Conservation (phyloP, 331 rosid genomes). For the Phaseolus coccineus region DNA sequence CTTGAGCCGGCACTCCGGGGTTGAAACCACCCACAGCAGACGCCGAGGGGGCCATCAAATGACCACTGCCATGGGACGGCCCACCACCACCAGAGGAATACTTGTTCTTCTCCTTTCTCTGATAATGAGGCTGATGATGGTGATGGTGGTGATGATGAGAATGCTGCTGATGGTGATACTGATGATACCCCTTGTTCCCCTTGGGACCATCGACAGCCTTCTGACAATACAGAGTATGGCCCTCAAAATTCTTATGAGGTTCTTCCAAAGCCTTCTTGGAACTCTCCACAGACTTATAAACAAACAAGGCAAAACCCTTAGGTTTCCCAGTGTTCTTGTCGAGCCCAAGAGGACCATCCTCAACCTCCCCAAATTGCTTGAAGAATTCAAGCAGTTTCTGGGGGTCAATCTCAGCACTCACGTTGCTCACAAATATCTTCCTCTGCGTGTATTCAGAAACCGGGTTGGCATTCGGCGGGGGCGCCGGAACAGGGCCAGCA, state of each 20-base stretch:
- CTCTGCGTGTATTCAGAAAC: slow-evolving; percentile 64
- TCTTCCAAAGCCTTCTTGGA: slow-evolving; percentile 74
- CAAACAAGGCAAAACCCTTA: slow-evolving; percentile 70
- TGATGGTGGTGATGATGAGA: slow-evolving; percentile 47
- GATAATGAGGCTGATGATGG: slow-evolving; percentile 54
- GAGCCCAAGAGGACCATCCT: slow-evolving; percentile 74
- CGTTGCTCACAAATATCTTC: slow-evolving; percentile 84
- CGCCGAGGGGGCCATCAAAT: slow-evolving; percentile 72
- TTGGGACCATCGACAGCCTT: slow-evolving; percentile 74
- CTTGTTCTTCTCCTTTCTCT: slow-evolving; percentile 63
- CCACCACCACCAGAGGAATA: slow-evolving; percentile 61
- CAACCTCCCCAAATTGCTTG: slow-evolving; percentile 72
- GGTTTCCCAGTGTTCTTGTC: slow-evolving; percentile 71
- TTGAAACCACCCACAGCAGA: slow-evolving; percentile 66
- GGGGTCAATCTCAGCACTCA: slow-evolving; percentile 62
- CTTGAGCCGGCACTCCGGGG: slow-evolving; percentile 55
- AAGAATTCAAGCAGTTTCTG: slow-evolving; percentile 62
- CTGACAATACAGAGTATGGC: slow-evolving; percentile 74
- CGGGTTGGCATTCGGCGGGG: slow-evolving; percentile 40
- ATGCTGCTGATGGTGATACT: slow-evolving; percentile 55
- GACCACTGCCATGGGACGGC: slow-evolving; percentile 58
- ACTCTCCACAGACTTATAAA: slow-evolving; percentile 63
- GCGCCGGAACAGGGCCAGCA: slow-evolving; percentile 65
- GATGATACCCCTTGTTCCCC: slow-evolving; percentile 52
- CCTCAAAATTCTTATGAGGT: slow-evolving; percentile 70